Conservation (phyloP, 2,329 filamentous ascomycete species). For the Neopestalotiopsis clavispora region DNA sequence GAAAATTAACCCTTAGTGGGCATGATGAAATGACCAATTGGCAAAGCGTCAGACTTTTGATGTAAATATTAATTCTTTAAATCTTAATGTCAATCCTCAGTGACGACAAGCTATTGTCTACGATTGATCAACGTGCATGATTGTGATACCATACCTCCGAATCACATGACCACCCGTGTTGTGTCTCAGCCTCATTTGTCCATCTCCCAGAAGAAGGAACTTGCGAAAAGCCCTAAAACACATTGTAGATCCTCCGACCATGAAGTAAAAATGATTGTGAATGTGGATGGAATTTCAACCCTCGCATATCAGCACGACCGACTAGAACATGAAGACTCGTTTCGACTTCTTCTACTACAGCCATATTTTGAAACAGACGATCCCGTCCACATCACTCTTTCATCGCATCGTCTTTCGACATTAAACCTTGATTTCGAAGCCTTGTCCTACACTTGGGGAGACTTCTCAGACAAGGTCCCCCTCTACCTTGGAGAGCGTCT, state of each 20-base stretch:
- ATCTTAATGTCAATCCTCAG: not conserved
- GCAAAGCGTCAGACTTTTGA: not conserved
- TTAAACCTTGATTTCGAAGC: not conserved
- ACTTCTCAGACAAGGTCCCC: not conserved
- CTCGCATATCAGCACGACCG: not conserved
- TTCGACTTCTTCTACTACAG: not conserved
- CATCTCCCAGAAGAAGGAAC: no score
- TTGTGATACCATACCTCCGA: no score
- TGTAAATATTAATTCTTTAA: conserved; percentile 15
- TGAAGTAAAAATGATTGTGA: no score
- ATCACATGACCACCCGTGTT: no score
- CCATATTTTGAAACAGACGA: no score
- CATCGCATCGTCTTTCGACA: not conserved
- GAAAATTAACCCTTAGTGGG: not conserved
- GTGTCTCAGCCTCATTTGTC: no score
- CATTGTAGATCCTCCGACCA: no score
- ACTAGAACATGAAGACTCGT: not conserved
- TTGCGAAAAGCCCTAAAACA: no score
- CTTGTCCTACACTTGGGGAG: not conserved
- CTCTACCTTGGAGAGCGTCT: not conserved
- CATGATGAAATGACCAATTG: not conserved
- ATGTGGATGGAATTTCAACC: not conserved
- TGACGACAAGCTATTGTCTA: not conserved
- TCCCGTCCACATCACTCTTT: no score
- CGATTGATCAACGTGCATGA: no score